These are phyloP conservation scores for Aspergillus sp. DNA, from an alignment of 2,329 filamentous ascomycete genomes.

Conservation along the genomic window DNA sequence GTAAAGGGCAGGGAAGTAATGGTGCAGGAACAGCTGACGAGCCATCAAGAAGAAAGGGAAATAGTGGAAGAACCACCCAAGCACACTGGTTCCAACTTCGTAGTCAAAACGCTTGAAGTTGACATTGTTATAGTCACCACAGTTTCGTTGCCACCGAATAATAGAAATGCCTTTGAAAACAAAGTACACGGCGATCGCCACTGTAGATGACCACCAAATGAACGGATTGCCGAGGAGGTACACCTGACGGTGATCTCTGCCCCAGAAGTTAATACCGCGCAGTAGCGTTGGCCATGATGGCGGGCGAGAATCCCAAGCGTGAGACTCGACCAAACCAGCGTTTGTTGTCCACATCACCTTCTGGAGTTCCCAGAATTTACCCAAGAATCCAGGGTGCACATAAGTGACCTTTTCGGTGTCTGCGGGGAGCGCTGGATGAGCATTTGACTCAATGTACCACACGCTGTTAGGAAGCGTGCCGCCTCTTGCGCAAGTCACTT, in stretches of 20 bases:
- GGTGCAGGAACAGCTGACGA: slow-evolving; percentile 94
- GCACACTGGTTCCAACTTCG: slow-evolving; percentile 81
- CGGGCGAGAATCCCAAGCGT: slow-evolving; percentile 96
- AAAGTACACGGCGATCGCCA: slow-evolving; percentile 70
- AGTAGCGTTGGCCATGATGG: slow-evolving; percentile 86
- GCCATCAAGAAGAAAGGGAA: slow-evolving; percentile 99
- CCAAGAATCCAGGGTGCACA: slow-evolving; percentile 86
- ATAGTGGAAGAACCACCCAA: slow-evolving; percentile 97
- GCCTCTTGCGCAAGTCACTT: slow-evolving; percentile 92
- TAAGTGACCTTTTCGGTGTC: slow-evolving; percentile 95
- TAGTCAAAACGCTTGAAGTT: slow-evolving; percentile 97
- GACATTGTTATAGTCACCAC: slow-evolving; percentile 72
- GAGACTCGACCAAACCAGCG: slow-evolving; percentile 89
- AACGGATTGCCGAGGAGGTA: slow-evolving; percentile 94
- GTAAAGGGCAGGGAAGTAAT: slow-evolving; percentile 96
- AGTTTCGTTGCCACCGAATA: slow-evolving; percentile 91
- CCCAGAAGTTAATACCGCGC: slow-evolving; percentile 99
- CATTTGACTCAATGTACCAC: slow-evolving; percentile 93
- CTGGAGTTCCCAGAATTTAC: slow-evolving; percentile 96
- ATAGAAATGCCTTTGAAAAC: slow-evolving; percentile 83
- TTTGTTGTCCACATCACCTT: slow-evolving; percentile 99
- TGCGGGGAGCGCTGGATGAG: slow-evolving; percentile 69
- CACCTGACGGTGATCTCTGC: slow-evolving; percentile 86
- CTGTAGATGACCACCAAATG: slow-evolving; percentile 87
- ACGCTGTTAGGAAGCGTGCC: slow-evolving; percentile 93